Conservation (phyloP, 345 rosid species). For the Combretum micranthum region DNA sequence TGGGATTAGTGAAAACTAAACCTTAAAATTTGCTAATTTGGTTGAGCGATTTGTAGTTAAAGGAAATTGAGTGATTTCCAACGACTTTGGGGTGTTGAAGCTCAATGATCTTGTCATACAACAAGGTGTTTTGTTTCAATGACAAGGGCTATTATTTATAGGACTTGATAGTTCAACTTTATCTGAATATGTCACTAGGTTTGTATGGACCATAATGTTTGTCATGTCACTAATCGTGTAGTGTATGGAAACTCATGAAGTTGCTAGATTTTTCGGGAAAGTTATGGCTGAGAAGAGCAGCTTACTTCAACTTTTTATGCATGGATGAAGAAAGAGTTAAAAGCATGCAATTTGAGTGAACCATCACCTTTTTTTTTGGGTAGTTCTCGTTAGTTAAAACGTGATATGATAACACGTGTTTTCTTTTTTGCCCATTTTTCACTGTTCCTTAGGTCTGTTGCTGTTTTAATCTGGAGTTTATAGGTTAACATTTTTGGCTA, state of each 20-base stretch:
- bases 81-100: no score
- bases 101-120: no score
- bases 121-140: background rate
- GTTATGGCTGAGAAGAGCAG: slow-evolving; percentile 1
- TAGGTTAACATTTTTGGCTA: no score
- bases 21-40: background rate
- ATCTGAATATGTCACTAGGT: slow-evolving; percentile 1
- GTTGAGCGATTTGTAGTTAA: background rate
- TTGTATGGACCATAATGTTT: slow-evolving; percentile 34
- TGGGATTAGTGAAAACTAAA: background rate
- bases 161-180: background rate
- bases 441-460: no score
- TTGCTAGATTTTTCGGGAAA: slow-evolving; percentile 29
- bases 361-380: background rate
- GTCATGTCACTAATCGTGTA: slow-evolving; percentile 28
- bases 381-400: background rate
- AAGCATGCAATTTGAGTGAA: slow-evolving; percentile 1
- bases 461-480: no score
- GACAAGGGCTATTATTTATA: slow-evolving; percentile 19
- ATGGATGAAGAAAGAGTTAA: background rate
- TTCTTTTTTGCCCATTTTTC: no score
- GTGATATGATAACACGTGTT: background rate
- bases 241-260: slow-evolving; percentile 18
- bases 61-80: background rate
- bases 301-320: slow-evolving; percentile 6